Conservation (phyloP, 2,329 filamentous ascomycete species). For the Colletotrichum lentis region DNA sequence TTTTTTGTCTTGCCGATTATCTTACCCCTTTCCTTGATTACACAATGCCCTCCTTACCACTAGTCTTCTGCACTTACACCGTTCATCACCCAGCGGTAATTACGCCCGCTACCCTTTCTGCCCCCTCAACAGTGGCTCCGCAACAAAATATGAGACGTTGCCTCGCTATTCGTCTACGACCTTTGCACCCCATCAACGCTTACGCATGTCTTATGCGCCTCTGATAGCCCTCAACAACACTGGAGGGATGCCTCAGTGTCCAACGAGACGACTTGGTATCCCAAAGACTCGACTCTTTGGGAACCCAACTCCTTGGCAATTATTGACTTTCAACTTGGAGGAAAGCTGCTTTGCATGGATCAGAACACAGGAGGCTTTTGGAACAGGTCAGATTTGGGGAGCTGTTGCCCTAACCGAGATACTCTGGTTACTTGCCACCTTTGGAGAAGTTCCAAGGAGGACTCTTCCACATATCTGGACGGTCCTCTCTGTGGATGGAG, state of each 20-base stretch:
- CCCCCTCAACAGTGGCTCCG: background rate
- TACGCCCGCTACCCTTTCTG: background rate
- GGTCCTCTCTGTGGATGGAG: background rate
- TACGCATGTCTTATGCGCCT: background rate
- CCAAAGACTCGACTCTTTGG: background rate
- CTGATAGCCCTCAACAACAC: background rate
- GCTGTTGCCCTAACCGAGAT: background rate
- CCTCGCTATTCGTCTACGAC: background rate
- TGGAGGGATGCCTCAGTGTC: too few relatives aligned
- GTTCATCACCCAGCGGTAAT: background rate
- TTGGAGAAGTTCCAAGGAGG: background rate
- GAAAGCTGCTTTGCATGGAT: background rate
- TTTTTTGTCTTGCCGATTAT: constrained; percentile 24
- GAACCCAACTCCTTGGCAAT: background rate
- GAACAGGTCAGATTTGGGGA: background rate
- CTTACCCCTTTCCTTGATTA: constrained; percentile 30
- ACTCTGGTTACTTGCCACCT: background rate
- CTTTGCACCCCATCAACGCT: background rate
- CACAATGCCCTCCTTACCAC: background rate
- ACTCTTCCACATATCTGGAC: too few relatives aligned
- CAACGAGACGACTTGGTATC: background rate
- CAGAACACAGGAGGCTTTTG: background rate
- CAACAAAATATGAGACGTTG: background rate
- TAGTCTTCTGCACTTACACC: background rate
- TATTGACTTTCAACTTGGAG: background rate